Evolutionary conservation across 805 yeast genomes (phyloP), one percentile per base, ranked within the genome.

Genomic region (Zygosaccharomyces kombuchaensis): DNA sequence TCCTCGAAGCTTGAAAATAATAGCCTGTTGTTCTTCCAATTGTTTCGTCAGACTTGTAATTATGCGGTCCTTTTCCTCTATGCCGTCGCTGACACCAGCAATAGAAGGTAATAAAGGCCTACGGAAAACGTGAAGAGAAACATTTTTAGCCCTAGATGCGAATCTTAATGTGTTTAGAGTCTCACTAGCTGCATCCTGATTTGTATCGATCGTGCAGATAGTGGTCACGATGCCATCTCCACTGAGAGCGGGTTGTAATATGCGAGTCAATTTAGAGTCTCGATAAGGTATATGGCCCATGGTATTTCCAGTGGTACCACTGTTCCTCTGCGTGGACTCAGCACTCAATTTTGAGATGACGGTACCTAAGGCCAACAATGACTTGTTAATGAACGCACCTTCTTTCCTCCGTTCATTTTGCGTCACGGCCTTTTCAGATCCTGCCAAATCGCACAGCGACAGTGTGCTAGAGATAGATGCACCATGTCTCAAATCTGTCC

Each of bases 401-500:
- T 91, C 99, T 64, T 89, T 87, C 45, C 97, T 72, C 56, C 98
- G 75, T 59, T 87, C 96, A 1, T 72, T 66, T 45, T 69, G 70
- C 1, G 63, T 62, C 0, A 86, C 73, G 0, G 95, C 96, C 43
- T 85, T 76, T 66, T 91, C 99, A n/a, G 96, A 85, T 23, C 99
- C 99, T 0, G 99, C 99, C 58, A 91, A 75, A 67, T 91, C 99
- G 70, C 98, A 91, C 45, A 91, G 72, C 27, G 91, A 87, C 26
- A 91, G 76, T 0, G 88, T 81, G 29, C 89, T 76, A 31, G 71
- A 65, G 12, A 66, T 68, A 26, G 62, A 62, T n/a, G 52, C 48
- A 4, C 72, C 74, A 9, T 70, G 65, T 0, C 58, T 51, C 9
- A 68, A 44, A 60, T 76, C 77, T 1, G 73, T 69, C 4, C 71